These are phyloP conservation scores for Saccharomycopsis babjevae DNA, from an alignment of 805 yeast genomes.

Conservation along the genomic window DNA sequence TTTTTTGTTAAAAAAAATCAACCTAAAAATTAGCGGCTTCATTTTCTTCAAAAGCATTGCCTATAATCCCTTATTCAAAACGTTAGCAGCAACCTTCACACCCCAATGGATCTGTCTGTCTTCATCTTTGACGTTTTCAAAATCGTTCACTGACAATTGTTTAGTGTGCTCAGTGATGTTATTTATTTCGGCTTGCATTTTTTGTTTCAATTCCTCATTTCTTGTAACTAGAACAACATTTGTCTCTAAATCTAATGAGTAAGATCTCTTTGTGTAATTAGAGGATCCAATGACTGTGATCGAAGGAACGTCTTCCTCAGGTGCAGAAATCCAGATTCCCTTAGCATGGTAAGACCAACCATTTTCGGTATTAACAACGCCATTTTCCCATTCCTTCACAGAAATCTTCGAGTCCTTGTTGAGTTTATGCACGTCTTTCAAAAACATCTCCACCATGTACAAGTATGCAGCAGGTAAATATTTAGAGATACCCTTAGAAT, in stretches of 20 bases:
- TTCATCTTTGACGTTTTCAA: conserved; percentile 35
- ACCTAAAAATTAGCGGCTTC: neutral
- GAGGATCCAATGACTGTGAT: conserved; percentile 85
- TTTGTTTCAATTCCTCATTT: conserved; percentile 44
- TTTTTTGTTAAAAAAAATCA: too few species aligned
- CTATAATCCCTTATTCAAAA: conserved; percentile 47
- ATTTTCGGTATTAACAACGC: conserved; percentile 63
- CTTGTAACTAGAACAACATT: conserved; percentile 73
- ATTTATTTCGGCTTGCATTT: conserved; percentile 54
- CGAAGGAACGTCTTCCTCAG: conserved; percentile 49
- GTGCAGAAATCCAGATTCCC: conserved; percentile 75
- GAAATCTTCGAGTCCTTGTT: conserved; percentile 27
- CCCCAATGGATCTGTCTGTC: conserved; percentile 54
- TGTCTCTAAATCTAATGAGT: conserved; percentile 77
- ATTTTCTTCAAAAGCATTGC: neutral
- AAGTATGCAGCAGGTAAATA: conserved; percentile 82
- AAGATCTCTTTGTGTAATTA: conserved; percentile 85
- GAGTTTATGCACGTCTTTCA: conserved; percentile 29
- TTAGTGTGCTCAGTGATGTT: conserved; percentile 46
- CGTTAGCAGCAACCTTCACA: conserved; percentile 55
- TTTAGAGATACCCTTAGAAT: conserved; percentile 71
- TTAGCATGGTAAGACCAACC: conserved; percentile 99
- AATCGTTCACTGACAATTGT: conserved; percentile 49
- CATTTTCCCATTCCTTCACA: conserved; percentile 79
- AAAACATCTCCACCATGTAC: conserved; percentile 59